Conservation (phyloP, 2,329 filamentous ascomycete genomes). For the Alternaria rosae region DNA sequence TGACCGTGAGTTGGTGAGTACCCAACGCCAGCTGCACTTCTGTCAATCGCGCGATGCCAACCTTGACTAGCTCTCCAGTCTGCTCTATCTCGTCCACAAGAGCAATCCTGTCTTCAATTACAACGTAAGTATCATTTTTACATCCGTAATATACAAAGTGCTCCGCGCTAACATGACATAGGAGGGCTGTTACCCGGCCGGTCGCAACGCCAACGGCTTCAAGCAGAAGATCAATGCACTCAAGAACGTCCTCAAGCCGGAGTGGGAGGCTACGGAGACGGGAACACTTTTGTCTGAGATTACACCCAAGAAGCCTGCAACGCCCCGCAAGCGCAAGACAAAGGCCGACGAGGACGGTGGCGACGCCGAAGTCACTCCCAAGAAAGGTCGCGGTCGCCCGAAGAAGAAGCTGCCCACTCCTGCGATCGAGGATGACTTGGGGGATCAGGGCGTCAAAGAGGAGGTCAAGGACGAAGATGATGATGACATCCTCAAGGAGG, state of each 20-base stretch:
- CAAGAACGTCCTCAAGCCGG: constrained; percentile 20
- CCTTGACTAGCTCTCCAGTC: constrained; percentile 20
- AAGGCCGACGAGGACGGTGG: constrained; percentile 12
- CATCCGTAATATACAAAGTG: not conserved
- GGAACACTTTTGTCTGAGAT: constrained; percentile 3
- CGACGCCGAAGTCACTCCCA: constrained; percentile 1
- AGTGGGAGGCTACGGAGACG: constrained; percentile 23
- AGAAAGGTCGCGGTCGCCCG: constrained; percentile 5
- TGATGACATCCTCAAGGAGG: not conserved
- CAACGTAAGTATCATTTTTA: constrained; percentile 7
- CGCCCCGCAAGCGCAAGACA: constrained; percentile 31
- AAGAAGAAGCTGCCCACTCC: constrained; percentile 5
- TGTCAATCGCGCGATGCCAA: constrained; percentile 6
- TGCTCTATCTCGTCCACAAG: constrained; percentile 14
- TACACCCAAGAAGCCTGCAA: constrained; percentile 9
- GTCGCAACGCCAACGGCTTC: constrained; percentile 31
- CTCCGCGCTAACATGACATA: constrained; percentile 6
- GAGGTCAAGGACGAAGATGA: constrained; percentile 3
- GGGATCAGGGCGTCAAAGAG: not conserved
- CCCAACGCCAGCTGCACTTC: not conserved
- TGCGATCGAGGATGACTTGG: not conserved
- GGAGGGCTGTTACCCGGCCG: constrained; percentile 25
- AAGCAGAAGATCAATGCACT: constrained; percentile 27
- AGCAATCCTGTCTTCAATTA: constrained; percentile 21
- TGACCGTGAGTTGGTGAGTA: not conserved